phyloP scores from a whole-genome alignment of 768 basidiomycete species.

The Megacollybia marginata region DNA sequence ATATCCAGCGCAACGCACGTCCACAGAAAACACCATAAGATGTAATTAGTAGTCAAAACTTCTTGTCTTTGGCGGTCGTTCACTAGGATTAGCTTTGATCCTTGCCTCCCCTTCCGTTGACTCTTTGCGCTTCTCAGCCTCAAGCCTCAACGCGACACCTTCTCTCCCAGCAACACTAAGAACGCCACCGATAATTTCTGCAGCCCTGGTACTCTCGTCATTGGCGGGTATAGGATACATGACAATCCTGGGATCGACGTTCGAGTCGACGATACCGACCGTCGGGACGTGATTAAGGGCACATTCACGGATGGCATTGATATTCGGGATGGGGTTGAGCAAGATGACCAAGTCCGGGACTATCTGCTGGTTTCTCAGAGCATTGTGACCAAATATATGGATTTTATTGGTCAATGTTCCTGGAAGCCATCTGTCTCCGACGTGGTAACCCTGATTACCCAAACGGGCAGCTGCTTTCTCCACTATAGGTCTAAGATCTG shows the following conservation, averaged over 20 bases:
- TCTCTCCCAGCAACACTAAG: constrained; percentile 83
- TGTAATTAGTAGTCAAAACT: not conserved
- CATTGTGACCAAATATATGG: constrained; percentile 60
- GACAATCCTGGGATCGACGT: constrained; percentile 91
- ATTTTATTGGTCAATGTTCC: constrained; percentile 90
- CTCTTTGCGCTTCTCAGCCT: constrained; percentile 3
- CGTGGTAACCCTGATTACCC: constrained; percentile 74
- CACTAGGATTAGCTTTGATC: not conserved
- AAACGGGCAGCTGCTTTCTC: constrained; percentile 75
- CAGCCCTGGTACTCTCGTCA: constrained; percentile 86
- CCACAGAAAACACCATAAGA: constrained; percentile 14
- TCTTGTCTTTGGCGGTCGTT: not conserved
- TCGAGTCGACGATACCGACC: constrained; percentile 89
- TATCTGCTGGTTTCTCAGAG: constrained; percentile 44
- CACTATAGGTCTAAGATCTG: constrained; percentile 69
- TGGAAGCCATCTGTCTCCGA: constrained; percentile 87
- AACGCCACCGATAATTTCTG: constrained; percentile 85
- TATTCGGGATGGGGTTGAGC: constrained; percentile 82
- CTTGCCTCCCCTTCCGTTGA: constrained; percentile 2
- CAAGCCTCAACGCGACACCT: constrained; percentile 41
- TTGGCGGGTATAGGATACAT: constrained; percentile 99
- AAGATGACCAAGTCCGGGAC: constrained; percentile 86
- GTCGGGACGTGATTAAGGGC: constrained; percentile 88
- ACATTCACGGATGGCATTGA: constrained; percentile 87
- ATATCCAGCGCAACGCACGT: constrained; percentile 44